Conservation (phyloP, 208 protist species). For the Trypanosoma vivax region DNA sequence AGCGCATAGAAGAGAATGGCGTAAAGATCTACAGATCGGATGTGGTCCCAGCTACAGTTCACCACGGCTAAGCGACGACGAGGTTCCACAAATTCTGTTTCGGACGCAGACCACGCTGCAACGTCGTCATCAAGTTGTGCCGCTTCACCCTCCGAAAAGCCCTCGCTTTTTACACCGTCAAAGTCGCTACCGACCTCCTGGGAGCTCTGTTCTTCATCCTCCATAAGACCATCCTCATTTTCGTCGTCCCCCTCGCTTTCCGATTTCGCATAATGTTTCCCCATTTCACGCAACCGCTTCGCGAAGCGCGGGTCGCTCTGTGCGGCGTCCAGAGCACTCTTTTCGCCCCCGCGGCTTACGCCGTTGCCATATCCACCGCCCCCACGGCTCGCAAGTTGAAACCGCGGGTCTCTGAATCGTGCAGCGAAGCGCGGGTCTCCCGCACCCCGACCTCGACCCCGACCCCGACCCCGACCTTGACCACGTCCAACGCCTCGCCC, state of each 20-base stretch:
- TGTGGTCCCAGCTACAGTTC: slow-evolving; percentile 96
- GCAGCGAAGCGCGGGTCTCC: slow-evolving; percentile 70
- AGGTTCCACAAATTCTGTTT: slow-evolving; percentile 72
- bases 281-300: slow-evolving; percentile 30
- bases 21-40: slow-evolving; percentile 92
- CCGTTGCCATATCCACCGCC: background rate
- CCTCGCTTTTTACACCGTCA: background rate
- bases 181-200: background rate
- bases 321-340: slow-evolving; percentile 26
- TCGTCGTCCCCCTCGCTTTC: slow-evolving; percentile 23
- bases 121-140: slow-evolving; percentile 56
- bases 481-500: slow-evolving; percentile 16
- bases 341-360: slow-evolving; percentile 7
- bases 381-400: slow-evolving; percentile 41
- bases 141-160: slow-evolving; percentile 9
- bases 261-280: background rate
- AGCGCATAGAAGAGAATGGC: slow-evolving; percentile 94
- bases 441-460: slow-evolving; percentile 22
- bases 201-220: slow-evolving; percentile 10
- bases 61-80: slow-evolving; percentile 89
- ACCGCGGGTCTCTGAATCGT: slow-evolving; percentile 85
- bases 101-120: slow-evolving; percentile 55
- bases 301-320: slow-evolving; percentile 65
- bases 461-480: slow-evolving; percentile 21
- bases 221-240: slow-evolving; percentile 22